Evolutionary conservation across 257 asterid species (phyloP), one percentile per base, ranked within the genome.

Genomic region (Haberlea rhodopensis): DNA sequence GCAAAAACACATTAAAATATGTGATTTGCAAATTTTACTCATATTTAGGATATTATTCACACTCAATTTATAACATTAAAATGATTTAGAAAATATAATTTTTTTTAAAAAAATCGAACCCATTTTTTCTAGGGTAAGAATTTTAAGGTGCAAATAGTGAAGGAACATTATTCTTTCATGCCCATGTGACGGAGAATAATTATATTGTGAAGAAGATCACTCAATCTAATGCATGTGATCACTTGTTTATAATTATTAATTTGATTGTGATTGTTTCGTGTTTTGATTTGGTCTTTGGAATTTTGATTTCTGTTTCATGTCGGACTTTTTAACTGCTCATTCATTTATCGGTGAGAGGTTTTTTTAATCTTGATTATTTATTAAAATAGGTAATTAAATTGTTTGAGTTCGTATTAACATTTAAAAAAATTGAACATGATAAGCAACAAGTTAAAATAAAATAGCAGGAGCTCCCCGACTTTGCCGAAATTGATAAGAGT

Each of bases 151-250:
- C 16, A 43, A 4, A 15, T 53, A 20, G 60, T 31, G 53, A 2
- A 58, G 63, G 81, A 81, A 75, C 78, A 76, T 78, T 78, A 77
- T 73, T 52, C 48, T 74, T 66, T 45, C 66, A 55, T 71, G 66
- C 65, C 73, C 55, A 63, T 31, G 40, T 43, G 45, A 27, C 24
- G 43, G 34, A 65, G 24, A 54, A 31, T 53, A 31, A 6, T 29
- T 32, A 25, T 54, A 43, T 34, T 34, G 32, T 34, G 19, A 22
- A 68, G 66, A 67, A 24, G 57, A 45, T 65, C 56, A 63, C 71
- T 80, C 65, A 62, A 78, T 65, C 76, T 60, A 72, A 57, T 81
- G 80, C 92, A 83, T 82, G 84, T 79, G 89, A 56, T 75, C 63
- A 24, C 66, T 63, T 31, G 49, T 31, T 65, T 72, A 65, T 43